phyloP scores from a whole-genome alignment of 306 rosid genomes.

The Vachellia pachyceras region DNA sequence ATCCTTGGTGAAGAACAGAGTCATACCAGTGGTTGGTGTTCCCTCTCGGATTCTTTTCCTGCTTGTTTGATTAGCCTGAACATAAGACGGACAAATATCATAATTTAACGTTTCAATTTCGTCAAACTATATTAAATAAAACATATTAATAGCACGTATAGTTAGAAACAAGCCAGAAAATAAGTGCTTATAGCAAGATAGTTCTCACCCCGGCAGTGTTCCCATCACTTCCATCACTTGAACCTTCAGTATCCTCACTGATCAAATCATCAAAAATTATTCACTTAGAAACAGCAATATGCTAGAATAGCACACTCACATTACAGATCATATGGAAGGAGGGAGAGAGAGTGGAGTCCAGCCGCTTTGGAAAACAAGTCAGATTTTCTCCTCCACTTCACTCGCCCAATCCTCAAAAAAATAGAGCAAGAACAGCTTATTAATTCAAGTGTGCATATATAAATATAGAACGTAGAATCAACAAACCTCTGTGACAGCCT shows the following conservation, averaged over 20 bases:
- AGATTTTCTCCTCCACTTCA: background rate
- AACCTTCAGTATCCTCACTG: slow-evolving; percentile 81
- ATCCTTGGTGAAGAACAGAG: slow-evolving; percentile 43
- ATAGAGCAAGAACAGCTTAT: background rate
- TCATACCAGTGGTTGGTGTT: slow-evolving; percentile 77
- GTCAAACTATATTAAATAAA: slow-evolving; percentile 21
- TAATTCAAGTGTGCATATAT: background rate
- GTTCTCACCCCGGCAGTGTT: slow-evolving; percentile 75
- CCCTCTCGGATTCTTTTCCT: slow-evolving; percentile 82
- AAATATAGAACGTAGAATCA: slow-evolving; percentile 5
- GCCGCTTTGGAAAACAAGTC: background rate
- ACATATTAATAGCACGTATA: slow-evolving; percentile 16
- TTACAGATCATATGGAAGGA: slow-evolving; percentile 1
- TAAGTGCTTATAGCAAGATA: slow-evolving; percentile 16
- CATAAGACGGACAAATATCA: slow-evolving; percentile 43
- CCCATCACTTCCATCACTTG: slow-evolving; percentile 88
- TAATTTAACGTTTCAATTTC: slow-evolving; percentile 31
- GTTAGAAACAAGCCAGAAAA: slow-evolving; percentile 11
- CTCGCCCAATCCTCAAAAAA: background rate
- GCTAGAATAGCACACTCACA: slow-evolving; percentile 20
- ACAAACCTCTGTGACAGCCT: slow-evolving; percentile 79
- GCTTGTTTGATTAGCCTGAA: slow-evolving; percentile 66
- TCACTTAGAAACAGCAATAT: slow-evolving; percentile 38
- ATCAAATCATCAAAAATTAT: slow-evolving; percentile 38
- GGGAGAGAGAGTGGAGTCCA: background rate